Base-by-base conservation (phyloP, 176 grass and related monocot genomes). In the Secale cereale region DNA sequence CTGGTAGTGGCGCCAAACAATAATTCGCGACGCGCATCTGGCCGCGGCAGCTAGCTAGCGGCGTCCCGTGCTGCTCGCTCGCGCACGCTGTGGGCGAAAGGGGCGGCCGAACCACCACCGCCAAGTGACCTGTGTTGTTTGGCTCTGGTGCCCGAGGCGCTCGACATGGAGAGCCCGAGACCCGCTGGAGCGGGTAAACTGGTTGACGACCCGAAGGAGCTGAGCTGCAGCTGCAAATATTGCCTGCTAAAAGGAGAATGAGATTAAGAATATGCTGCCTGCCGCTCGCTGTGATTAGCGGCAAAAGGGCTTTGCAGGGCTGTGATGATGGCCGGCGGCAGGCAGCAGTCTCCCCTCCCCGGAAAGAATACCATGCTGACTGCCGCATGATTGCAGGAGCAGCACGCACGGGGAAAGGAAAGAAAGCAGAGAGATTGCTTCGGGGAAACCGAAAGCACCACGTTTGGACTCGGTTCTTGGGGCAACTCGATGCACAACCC, bases 301-400 rank as follows among this genome's bases (percentile, higher is more conserved):
- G 28, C 65, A 19, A 39, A 50, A 50, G 41, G 37, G 77, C 69
- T 50, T 81, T 54, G n/a, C 65, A 78, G 39, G 33, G 39, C 67
- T 5, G 52, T 20, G 81, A 66, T 79, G 81, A 66, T 79, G 60
- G 39, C 74, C 12, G 2, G 48, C 60, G 13, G 31, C 25, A 74
- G 31, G 37, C 43, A 14, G 52, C 52, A 9, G 52, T 57, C 52
- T 73, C 23, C 7, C 74, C 40, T 74, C 19, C 13, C 75, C 64
- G 70, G 72, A 78, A 84, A 88, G 81, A 88, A 84, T 63, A 54
- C 19, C 30, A 40, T 39, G 37, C 74, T 54, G 86, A 40, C 81
- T 36, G 23, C 74, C 75, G 75, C 56, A 88, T 84, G 81, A 88
- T 88, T 84, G 75, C 81, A 52, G 48, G 1, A 0, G 36, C 48